phyloP scores from a whole-genome alignment of 129 eudicot genomes.

The Flaveria robusta region DNA sequence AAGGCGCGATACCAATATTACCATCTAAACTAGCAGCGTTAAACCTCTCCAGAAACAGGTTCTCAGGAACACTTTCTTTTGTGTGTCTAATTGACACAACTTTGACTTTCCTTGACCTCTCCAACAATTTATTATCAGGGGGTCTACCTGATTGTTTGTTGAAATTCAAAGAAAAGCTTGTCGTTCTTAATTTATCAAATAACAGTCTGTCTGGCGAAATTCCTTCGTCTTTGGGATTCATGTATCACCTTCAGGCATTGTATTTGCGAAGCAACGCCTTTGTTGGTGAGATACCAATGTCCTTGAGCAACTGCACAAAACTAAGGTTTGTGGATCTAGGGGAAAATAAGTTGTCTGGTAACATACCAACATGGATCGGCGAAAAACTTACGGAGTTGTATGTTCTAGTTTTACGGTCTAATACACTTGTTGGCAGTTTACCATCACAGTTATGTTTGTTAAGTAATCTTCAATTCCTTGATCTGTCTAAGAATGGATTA shows the following conservation, averaged over 20 bases:
- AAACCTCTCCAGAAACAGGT: constrained; percentile 33
- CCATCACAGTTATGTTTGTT: constrained; percentile 29
- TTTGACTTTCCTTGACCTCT: constrained; percentile 27
- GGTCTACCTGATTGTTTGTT: constrained; percentile 26
- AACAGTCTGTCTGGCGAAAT: constrained; percentile 28
- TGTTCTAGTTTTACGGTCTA: constrained; percentile 26
- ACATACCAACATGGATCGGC: constrained; percentile 40
- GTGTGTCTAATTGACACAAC: neutral
- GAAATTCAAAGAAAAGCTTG: neutral
- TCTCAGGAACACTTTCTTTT: constrained; percentile 31
- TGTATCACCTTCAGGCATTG: neutral
- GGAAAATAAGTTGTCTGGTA: constrained; percentile 26
- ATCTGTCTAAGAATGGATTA: constrained; percentile 28
- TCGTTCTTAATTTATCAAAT: constrained; percentile 30
- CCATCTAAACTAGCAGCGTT: constrained; percentile 3
- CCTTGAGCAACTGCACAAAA: constrained; percentile 24
- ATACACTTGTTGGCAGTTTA: constrained; percentile 28
- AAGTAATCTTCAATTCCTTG: constrained; percentile 26
- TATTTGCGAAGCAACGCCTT: constrained; percentile 25
- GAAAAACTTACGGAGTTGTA: neutral
- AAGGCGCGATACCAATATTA: constrained; percentile 3
- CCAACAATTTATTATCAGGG: constrained; percentile 25
- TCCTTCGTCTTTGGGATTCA: constrained; percentile 22
- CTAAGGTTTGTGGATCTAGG: constrained; percentile 28
- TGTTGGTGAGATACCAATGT: constrained; percentile 27